These are phyloP conservation scores for Jaltomata sinuosa DNA, from an alignment of 257 asterid species.

Conservation along the genomic window DNA sequence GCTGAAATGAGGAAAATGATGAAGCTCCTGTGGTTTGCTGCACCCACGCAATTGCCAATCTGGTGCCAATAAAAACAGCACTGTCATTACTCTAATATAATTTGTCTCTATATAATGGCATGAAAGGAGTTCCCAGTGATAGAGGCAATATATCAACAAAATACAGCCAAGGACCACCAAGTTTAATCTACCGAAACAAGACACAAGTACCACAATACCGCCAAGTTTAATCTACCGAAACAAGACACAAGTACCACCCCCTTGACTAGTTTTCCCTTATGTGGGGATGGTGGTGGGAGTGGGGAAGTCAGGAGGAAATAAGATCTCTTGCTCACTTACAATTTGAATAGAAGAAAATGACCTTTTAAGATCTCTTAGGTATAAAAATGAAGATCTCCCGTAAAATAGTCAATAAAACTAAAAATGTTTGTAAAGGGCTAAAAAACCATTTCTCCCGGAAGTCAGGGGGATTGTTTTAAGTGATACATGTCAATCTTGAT, in stretches of 20 bases:
- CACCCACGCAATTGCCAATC: slow-evolving; percentile 94
- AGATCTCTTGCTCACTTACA: too few species aligned
- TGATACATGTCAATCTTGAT: background rate
- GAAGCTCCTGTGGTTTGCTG: slow-evolving; percentile 67
- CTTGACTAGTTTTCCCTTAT: background rate
- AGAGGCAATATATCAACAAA: background rate
- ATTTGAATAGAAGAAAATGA: too few species aligned
- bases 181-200: background rate
- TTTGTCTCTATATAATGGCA: background rate
- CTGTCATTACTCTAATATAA: background rate
- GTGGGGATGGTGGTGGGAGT: background rate
- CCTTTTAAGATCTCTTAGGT: too few species aligned
- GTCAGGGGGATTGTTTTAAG: background rate
- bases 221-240: too few species aligned
- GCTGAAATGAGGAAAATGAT: slow-evolving; percentile 72
- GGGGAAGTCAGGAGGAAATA: too few species aligned
- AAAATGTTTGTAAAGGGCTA: too few species aligned
- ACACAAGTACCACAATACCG: background rate
- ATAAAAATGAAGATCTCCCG: too few species aligned
- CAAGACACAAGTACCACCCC: background rate
- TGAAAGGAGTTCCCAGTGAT: background rate
- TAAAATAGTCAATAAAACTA: too few species aligned
- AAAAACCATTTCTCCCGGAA: too few species aligned
- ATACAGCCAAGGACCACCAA: background rate
- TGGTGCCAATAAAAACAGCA: slow-evolving; percentile 15